Conservation (phyloP, 176 grass and related monocot species). For the Lolium multiflorum region DNA sequence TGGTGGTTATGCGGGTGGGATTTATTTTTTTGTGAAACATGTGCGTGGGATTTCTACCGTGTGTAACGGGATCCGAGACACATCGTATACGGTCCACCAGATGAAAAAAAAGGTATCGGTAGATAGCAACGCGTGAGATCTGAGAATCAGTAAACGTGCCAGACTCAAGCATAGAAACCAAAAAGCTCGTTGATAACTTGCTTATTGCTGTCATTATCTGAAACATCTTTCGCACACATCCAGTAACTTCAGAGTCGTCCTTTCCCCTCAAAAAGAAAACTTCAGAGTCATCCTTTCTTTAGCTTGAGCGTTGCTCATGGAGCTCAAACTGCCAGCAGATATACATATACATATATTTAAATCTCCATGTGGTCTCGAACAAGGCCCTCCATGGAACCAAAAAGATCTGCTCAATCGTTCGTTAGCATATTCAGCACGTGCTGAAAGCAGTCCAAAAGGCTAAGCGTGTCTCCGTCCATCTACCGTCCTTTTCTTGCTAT, state of each 20-base stretch:
- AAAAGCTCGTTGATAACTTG: background rate
- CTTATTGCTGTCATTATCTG: background rate
- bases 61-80: background rate
- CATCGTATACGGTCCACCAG: background rate
- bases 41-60: background rate
- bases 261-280: too few species aligned
- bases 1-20: background rate
- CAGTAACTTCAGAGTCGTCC: background rate
- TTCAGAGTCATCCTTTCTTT: background rate
- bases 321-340: background rate
- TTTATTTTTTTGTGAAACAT: background rate
- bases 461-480: background rate
- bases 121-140: background rate
- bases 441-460: background rate
- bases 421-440: background rate
- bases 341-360: background rate
- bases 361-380: background rate
- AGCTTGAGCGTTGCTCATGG: background rate
- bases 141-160: background rate
- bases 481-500: background rate
- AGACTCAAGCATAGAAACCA: background rate
- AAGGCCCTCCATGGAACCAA: background rate
- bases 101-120: background rate
- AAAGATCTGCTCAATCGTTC: background rate
- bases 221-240: background rate